A percentile compares a stretch with the other conserved stretches of the same genome.
phyloP scores from a whole-genome alignment of 129 eudicot genomes.

The Flaveria bidentis region DNA sequence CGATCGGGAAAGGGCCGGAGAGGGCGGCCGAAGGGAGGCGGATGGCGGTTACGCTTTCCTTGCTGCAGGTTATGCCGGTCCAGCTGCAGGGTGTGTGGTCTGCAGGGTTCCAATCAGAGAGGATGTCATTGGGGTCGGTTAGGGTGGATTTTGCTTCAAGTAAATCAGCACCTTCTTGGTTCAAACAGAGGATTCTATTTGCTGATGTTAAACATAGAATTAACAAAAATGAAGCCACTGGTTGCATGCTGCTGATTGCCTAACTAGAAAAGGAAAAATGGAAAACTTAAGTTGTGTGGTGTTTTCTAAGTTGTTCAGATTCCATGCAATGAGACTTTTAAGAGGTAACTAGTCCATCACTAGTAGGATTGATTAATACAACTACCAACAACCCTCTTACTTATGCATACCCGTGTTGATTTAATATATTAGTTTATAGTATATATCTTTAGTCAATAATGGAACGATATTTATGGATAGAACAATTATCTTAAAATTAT shows the following conservation, averaged over 20 bases:
- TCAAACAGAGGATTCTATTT: conserved; percentile 32
- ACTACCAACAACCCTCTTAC: too few species aligned
- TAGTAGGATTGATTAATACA: too few species aligned
- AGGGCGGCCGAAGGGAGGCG: conserved; percentile 52
- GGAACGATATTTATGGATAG: too few species aligned
- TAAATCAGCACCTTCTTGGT: conserved; percentile 62
- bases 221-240: not conserved
- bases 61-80: conserved; percentile 64
- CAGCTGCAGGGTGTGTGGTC: conserved; percentile 70
- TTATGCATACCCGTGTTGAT: too few species aligned
- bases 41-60: conserved; percentile 41
- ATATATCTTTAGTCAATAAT: too few species aligned
- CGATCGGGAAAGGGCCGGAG: conserved; percentile 54
- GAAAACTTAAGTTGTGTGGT: too few species aligned
- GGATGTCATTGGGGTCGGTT: conserved; percentile 43
- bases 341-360: too few species aligned
- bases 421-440: too few species aligned
- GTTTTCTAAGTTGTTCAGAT: too few species aligned
- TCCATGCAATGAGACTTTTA: too few species aligned
- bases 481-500: too few species aligned
- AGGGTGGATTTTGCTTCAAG: conserved; percentile 37
- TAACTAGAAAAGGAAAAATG: too few species aligned
- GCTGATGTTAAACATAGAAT: not conserved
- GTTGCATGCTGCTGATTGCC: not conserved
- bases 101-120: conserved; percentile 60